Base-by-base conservation (phyloP, 164 flowering plant species). In the Umbellularia californica region DNA sequence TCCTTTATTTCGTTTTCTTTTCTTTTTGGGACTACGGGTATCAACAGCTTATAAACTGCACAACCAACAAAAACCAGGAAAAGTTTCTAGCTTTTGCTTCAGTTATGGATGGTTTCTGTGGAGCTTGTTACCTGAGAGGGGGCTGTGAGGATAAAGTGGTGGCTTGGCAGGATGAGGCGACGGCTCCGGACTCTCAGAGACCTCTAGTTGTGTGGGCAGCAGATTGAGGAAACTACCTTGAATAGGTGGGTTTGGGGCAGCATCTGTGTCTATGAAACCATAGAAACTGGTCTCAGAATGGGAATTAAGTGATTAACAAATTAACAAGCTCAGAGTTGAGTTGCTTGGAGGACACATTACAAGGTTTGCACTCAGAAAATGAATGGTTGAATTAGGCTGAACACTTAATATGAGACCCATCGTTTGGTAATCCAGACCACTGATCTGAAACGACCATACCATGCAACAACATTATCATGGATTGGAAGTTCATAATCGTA, bases 181-280 rank as follows among this genome's bases (percentile, higher is more conserved):
- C 7, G 72, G 75, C 71, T 77, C 84, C 12, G 83, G 81, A 60
- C 79, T 79, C 71, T 80, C 83, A 66, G 82, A 60, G 33, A 77
- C 85, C 72, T 80, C 86, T 24, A 64, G 7, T 50, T 85, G 84
- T 13, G 82, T 76, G 15, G 81, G 84, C 62, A 79, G 81, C 19
- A 47, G 73, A 67, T 81, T 82, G 25, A 73, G 74, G 72, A 73
- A 75, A 78, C 78, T 84, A 58, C 78, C 79, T 58, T 79, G 77
- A 47, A 58, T 68, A 30, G 85, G 75, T 51, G 76, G 77, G 58
- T 79, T 82, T 5, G 81, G 64, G 73, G 74, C 58, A 66, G 58
- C 75, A 33, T 35, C 58, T 13, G 74, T 58, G 12, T 72, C 74
- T 71, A 58, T 60, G 71, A 7, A 41, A 24, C 17, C 33, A 69